Evolutionary conservation across 169 alveolate genomes (phyloP), one percentile per base, ranked within the genome.

Genomic region (Eimeria zaria): DNA sequence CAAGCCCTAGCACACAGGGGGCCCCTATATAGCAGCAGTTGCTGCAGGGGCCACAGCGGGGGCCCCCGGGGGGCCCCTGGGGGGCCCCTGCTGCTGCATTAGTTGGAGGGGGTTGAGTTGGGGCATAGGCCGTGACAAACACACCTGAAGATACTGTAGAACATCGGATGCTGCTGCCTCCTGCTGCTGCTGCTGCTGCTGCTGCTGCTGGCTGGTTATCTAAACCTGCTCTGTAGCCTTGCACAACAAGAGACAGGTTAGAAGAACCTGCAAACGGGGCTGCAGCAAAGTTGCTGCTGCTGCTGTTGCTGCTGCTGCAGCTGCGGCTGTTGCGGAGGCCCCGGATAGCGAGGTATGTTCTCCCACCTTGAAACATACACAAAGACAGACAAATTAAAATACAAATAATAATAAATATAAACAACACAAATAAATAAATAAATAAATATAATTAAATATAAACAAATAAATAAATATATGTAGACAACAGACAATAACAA

Each of bases 31-130:
- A 53, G 51, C 90, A 81, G 18, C 53, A 51, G 71, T 20, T 24
- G 48, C 90, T 44, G 90, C 90, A 81, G 27, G 73, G 44, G 11
- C 71, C 55, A 48, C 90, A 81, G 48, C 90, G 90, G 20, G 88
- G 62, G 20, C 20, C 41, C 9, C 27, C 48, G 18, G 64, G 87
- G 46, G 71, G 0, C 44, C 73, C 90, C 18, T 12, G 90, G n/a
- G 71, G 73, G 53, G 73, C 71, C 90, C 46, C 90, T 53, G 41
- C 1, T 33, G 22, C 1, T 60, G 69, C n/a, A n/a, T 60, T 60
- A 7, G 30, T 60, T 60, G 12, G 33, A 18, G 69, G n/a, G 2
- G 69, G 2, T 8, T 30, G 81, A 14, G 53, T 4, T 30, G 90
- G 27, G 18, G 90, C 71, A 27, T 81, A 46, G 27, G 73, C 90